Evolutionary conservation across 495 filamentous ascomycete genomes (phyloP), one percentile per base, ranked within the genome.

Genomic region (Diplogelasinospora grovesii): DNA sequence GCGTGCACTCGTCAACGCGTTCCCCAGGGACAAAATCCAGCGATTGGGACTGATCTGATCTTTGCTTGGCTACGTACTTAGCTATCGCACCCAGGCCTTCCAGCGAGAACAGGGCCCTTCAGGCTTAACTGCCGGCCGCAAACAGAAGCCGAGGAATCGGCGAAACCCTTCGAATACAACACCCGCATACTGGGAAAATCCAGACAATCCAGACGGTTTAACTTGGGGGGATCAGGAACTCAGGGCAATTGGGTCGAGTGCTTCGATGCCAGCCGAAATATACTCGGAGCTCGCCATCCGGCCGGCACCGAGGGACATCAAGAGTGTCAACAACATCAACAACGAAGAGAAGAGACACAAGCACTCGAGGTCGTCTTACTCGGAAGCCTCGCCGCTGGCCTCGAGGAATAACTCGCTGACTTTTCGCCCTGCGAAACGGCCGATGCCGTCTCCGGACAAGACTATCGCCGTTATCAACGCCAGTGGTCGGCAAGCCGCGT

Each of bases 391-490:
- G 4, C 68, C 68, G n/a, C 63, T 71, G 18, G 52, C 60, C 16
- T 71, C 69, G 0, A 58, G 69, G 44, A 70, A 69, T 41, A 70
- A 69, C 45, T 70, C 64, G 10, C 37, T 69, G 37, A 69, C 52
- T 5, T 69, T 70, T 47, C 70, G 73, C 13, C 73, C 73, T 3
- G 49, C 66, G 9, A 77, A 77, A 50, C 60, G 73, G 41, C 57
- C 65, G 22, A 70, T 66, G 49, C 68, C 69, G 34, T 70, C 73
- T 40, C 70, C 75, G 27, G 63, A 74, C 52, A 85, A 89, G 66
- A 89, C 81, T 33, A 87, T 95, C 50, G 89, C 86, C 50, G 82
- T 92, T 54, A 88, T 95, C 59, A 97, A 97, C 64, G 81, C 83
- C 60, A 85, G 83, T 48, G 90, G 90, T 44, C 82, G 90, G 46